These are phyloP conservation scores for Drechslerella dactyloides DNA, from an alignment of 2,329 filamentous ascomycete species.

Conservation along the genomic window DNA sequence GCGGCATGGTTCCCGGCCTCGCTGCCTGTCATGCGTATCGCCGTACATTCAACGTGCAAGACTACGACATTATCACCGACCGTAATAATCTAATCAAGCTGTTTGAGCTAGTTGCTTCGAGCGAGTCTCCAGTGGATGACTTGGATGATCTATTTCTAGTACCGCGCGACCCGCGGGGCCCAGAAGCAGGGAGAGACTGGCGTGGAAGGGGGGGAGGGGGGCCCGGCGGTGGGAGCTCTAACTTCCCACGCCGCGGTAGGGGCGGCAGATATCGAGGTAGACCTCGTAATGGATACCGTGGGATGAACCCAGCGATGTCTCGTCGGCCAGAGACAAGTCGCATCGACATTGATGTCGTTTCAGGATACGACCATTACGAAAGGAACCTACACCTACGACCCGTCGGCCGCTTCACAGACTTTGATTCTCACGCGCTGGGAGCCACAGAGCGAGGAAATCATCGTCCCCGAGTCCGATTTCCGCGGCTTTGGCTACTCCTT, in stretches of 20 bases:
- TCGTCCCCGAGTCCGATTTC: slow-evolving; percentile 2
- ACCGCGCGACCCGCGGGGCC: too few species aligned
- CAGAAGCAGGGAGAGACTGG: too few species aligned
- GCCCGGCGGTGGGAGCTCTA: too few species aligned
- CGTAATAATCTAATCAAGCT: slow-evolving; percentile 39
- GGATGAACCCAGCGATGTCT: neutral
- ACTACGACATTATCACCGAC: slow-evolving; percentile 39
- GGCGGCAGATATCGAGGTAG: neutral
- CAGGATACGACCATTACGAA: slow-evolving; percentile 20
- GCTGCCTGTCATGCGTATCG: slow-evolving; percentile 28
- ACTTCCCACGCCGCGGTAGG: neutral
- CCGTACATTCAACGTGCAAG: slow-evolving; percentile 18
- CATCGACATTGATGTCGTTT: slow-evolving; percentile 33
- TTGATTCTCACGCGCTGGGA: slow-evolving; percentile 38
- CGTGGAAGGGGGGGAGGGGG: too few species aligned
- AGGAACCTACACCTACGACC: slow-evolving; percentile 20
- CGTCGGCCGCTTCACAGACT: neutral
- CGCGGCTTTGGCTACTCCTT: slow-evolving; percentile 30
- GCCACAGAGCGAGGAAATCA: slow-evolving; percentile 13
- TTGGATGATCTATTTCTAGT: neutral
- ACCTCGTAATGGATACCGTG: neutral
- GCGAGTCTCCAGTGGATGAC: neutral
- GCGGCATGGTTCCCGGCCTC: slow-evolving; percentile 21
- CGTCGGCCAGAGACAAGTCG: slow-evolving; percentile 6
- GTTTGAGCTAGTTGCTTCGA: slow-evolving; percentile 16